Evolutionary conservation across 495 filamentous ascomycete species (phyloP).

Genomic region (Aspergillus baeticus): DNA sequence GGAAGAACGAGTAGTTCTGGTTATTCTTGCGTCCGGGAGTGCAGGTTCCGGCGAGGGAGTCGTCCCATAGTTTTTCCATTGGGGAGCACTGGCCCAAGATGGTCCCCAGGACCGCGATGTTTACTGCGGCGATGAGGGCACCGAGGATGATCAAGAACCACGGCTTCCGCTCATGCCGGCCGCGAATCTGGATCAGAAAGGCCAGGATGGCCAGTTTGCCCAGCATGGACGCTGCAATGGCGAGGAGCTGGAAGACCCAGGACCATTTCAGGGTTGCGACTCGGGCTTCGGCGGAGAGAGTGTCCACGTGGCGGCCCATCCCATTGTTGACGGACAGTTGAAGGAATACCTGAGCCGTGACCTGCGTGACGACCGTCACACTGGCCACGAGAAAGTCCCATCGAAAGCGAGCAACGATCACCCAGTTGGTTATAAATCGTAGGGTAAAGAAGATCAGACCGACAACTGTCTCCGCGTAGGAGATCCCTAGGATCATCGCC

Average conservation of each 20-base stretch:
- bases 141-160: conserved; percentile 29
- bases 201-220: conserved; percentile 34
- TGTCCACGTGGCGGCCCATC: conserved; percentile 25
- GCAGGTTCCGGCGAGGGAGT: conserved; percentile 22
- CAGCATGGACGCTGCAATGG: conserved; percentile 23
- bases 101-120: conserved; percentile 22
- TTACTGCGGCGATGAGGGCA: conserved; percentile 20
- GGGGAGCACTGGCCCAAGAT: conserved; percentile 28
- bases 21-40: conserved; percentile 22
- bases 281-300: conserved; percentile 16
- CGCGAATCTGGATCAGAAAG: conserved; percentile 31
- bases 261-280: conserved; percentile 25
- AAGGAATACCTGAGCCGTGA: conserved; percentile 20
- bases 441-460: conserved; percentile 16
- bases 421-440: conserved; percentile 21
- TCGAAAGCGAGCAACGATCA: conserved; percentile 16
- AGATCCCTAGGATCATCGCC: conserved; percentile 13
- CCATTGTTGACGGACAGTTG: conserved; percentile 24
- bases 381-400: conserved; percentile 20
- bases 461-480: conserved; percentile 17
- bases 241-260: conserved; percentile 33
- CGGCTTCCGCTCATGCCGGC: conserved; percentile 23
- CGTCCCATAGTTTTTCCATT: conserved; percentile 29
- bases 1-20: conserved; percentile 27
- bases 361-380: conserved; percentile 15